Percentiles rank a stretch among this genome's conserved stretches.
These are phyloP conservation scores for Calonectria crousiana DNA, from an alignment of 2,329 filamentous ascomycete species.

Conservation along the genomic window DNA sequence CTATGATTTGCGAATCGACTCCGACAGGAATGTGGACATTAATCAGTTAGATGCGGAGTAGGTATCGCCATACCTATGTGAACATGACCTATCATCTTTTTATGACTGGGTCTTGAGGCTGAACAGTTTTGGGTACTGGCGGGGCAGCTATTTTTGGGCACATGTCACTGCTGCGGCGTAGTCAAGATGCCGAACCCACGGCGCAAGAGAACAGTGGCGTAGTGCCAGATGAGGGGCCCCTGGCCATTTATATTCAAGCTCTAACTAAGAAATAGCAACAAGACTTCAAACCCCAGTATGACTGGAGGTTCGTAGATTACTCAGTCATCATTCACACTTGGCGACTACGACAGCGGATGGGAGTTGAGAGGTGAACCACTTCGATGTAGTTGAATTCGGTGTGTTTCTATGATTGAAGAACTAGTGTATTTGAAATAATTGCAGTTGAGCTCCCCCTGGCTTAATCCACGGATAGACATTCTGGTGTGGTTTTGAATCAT, in stretches of 20 bases:
- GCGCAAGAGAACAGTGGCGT: no score
- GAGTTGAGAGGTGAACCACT: not conserved
- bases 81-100: no score
- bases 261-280: not conserved
- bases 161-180: no score
- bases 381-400: not conserved
- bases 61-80: no score
- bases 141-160: no score
- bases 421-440: not conserved
- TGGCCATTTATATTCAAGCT: not conserved
- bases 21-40: no score
- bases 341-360: not conserved
- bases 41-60: no score
- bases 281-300: not conserved
- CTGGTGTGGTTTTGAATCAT: not conserved
- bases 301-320: not conserved
- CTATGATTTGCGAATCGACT: no score
- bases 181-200: no score
- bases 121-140: no score
- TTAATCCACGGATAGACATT: not conserved
- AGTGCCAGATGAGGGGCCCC: no score
- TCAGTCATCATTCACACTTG: not conserved
- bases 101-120: no score
- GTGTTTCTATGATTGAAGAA: not conserved
- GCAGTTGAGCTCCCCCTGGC: not conserved